phyloP scores from a whole-genome alignment of 495 filamentous ascomycete species.

The Xylaria telfairii region DNA sequence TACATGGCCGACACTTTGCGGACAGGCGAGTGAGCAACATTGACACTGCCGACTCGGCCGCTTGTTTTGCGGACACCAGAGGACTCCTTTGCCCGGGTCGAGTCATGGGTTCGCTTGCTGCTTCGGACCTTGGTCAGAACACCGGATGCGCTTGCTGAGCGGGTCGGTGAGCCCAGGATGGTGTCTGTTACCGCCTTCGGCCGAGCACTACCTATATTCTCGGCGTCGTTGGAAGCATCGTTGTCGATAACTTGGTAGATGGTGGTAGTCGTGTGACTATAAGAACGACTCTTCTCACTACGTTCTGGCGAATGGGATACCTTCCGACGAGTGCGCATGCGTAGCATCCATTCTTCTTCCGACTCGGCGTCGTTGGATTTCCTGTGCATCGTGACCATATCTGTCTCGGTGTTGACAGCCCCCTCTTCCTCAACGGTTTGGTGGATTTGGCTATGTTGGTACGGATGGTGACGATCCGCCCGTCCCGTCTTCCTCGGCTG shows the following conservation, averaged over 20 bases:
- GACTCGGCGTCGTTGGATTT: slow-evolving; percentile 66
- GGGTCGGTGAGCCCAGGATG: slow-evolving; percentile 41
- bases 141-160: slow-evolving; percentile 67
- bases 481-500: slow-evolving; percentile 88
- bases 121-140: slow-evolving; percentile 78
- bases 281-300: slow-evolving; percentile 52
- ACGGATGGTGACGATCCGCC: slow-evolving; percentile 59
- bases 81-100: slow-evolving; percentile 56
- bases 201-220: slow-evolving; percentile 54
- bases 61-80: slow-evolving; percentile 87
- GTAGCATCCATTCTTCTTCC: slow-evolving; percentile 78
- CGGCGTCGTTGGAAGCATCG: slow-evolving; percentile 60
- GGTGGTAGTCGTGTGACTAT: slow-evolving; percentile 65
- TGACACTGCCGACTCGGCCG: slow-evolving; percentile 86
- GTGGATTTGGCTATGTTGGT: slow-evolving; percentile 48
- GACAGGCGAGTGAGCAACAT: slow-evolving; percentile 38
- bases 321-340: slow-evolving; percentile 69
- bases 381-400: slow-evolving; percentile 57
- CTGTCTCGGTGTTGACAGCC: slow-evolving; percentile 42
- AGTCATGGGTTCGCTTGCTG: slow-evolving; percentile 65
- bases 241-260: slow-evolving; percentile 61
- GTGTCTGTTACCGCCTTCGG: slow-evolving; percentile 68
- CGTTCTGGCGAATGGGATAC: slow-evolving; percentile 49
- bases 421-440: slow-evolving; percentile 54
- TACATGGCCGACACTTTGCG: slow-evolving; percentile 53